These are phyloP conservation scores for Fusarium udum DNA, from an alignment of 2,329 filamentous ascomycete genomes.

Conservation along the genomic window DNA sequence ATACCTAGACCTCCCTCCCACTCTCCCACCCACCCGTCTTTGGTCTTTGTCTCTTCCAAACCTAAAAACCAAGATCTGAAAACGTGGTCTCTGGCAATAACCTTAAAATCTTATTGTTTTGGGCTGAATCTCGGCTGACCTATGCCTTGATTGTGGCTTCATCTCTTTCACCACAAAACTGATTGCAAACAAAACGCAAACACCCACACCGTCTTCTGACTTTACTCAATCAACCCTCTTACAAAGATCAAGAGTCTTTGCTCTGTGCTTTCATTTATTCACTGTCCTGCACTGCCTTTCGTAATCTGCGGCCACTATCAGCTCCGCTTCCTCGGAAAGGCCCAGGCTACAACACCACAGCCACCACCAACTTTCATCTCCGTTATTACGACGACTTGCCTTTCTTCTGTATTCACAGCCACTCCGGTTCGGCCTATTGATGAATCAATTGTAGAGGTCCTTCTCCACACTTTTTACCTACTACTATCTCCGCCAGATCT, in stretches of 20 bases:
- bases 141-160: constrained; percentile 34
- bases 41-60: background rate
- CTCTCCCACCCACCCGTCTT: background rate
- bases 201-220: constrained; percentile 9
- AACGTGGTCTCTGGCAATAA: constrained; percentile 33
- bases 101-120: constrained; percentile 38
- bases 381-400: background rate
- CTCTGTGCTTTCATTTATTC: constrained; percentile 10
- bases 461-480: background rate
- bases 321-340: constrained; percentile 14
- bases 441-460: background rate
- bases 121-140: constrained; percentile 37
- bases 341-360: constrained; percentile 15
- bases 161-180: constrained; percentile 22
- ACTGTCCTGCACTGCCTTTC: background rate
- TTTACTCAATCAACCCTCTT: constrained; percentile 22
- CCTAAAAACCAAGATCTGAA: constrained; percentile 20
- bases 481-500: background rate
- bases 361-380: constrained; percentile 6
- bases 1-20: background rate
- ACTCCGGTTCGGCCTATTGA: background rate
- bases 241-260: constrained; percentile 13
- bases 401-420: background rate
- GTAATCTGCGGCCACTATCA: constrained; percentile 14
- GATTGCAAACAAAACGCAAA: constrained; percentile 7